phyloP scores from a whole-genome alignment of 306 rosid species.

The Inga laurina region DNA sequence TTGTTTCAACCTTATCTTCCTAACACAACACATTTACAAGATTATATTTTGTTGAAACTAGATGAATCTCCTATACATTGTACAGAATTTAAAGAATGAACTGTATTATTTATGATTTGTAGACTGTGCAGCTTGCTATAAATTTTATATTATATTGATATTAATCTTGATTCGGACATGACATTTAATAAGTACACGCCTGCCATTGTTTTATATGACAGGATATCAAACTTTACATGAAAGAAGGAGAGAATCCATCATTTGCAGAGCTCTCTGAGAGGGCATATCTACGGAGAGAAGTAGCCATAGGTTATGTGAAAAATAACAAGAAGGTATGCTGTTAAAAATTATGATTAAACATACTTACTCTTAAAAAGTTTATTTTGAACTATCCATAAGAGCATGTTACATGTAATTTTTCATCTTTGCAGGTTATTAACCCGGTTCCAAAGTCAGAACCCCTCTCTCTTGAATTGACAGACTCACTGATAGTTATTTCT shows the following conservation, averaged over 20 bases:
- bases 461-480: constrained; percentile 76
- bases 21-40: not conserved
- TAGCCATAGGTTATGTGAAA: constrained; percentile 91
- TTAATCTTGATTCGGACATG: not conserved
- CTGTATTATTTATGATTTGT: no score
- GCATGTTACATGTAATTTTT: constrained; percentile 28
- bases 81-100: not conserved
- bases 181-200: not conserved
- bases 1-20: not conserved
- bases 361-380: not conserved
- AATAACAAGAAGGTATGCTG: constrained; percentile 67
- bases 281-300: constrained; percentile 84
- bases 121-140: not conserved
- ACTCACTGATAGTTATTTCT: constrained; percentile 86
- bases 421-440: constrained; percentile 74
- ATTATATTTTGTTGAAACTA: not conserved
- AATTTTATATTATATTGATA: no score
- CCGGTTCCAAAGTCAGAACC: constrained; percentile 85
- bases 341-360: not conserved
- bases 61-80: no score
- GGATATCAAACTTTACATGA: constrained; percentile 85
- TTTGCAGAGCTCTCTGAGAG: constrained; percentile 83
- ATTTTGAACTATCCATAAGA: constrained; percentile 8
- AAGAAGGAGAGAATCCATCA: constrained; percentile 86
- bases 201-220: constrained; percentile 35